These are phyloP conservation scores for Diplodia sapinea DNA, from an alignment of 2,329 filamentous ascomycete species.

Conservation along the genomic window DNA sequence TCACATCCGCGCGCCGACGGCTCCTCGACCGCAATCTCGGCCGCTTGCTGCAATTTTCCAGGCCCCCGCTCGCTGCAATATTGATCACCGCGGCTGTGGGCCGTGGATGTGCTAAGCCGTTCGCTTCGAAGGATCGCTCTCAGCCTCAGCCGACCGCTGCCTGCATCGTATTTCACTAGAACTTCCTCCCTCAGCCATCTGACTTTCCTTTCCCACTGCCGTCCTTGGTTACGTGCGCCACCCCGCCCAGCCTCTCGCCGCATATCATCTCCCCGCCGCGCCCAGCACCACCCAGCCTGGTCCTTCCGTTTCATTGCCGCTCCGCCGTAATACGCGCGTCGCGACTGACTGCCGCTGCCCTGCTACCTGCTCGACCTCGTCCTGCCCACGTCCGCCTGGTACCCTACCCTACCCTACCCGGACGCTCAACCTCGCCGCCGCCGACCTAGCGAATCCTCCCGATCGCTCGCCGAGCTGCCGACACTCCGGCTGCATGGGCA, in stretches of 20 bases:
- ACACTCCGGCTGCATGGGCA: conserved; percentile 12
- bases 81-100: conserved; percentile 7
- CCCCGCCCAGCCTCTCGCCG: neutral
- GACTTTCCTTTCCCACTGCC: conserved; percentile 8
- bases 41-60: neutral
- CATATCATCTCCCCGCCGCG: conserved; percentile 2
- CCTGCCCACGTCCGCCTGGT: conserved; percentile 4
- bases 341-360: neutral
- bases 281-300: neutral
- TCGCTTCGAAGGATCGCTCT: conserved; percentile 24
- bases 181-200: conserved; percentile 11
- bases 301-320: neutral
- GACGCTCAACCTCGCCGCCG: conserved; percentile 15
- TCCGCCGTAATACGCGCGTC: conserved; percentile 8
- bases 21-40: neutral
- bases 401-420: neutral
- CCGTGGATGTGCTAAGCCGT: conserved; percentile 26
- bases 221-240: conserved; percentile 15
- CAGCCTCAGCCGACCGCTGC: conserved; percentile 29
- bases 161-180: conserved; percentile 27
- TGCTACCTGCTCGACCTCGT: too few species aligned
- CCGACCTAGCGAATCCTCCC: conserved; percentile 15
- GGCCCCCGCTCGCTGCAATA: neutral
- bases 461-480: conserved; percentile 4
- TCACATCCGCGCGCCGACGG: neutral